phyloP scores from a whole-genome alignment of 306 rosid species.

The Prunus mira region DNA sequence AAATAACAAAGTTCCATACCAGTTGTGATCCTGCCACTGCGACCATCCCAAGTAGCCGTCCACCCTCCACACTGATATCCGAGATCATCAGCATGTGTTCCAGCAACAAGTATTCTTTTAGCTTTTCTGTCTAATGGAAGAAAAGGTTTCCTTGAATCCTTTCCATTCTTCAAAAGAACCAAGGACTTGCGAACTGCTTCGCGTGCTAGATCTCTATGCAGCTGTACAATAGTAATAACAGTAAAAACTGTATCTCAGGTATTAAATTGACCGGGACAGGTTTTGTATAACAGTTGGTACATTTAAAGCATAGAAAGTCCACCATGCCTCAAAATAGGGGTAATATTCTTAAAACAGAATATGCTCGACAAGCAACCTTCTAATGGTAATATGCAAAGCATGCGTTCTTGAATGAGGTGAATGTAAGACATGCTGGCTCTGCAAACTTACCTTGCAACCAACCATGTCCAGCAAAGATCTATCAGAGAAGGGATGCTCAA shows the following conservation, averaged over 20 bases:
- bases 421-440: slow-evolving; percentile 11
- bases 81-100: slow-evolving; percentile 80
- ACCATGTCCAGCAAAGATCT: slow-evolving; percentile 67
- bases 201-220: slow-evolving; percentile 77
- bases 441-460: slow-evolving; percentile 73
- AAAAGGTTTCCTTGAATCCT: slow-evolving; percentile 53
- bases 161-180: slow-evolving; percentile 86
- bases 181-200: slow-evolving; percentile 85
- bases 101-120: slow-evolving; percentile 68
- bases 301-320: not conserved
- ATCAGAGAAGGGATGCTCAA: slow-evolving; percentile 63
- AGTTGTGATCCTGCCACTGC: slow-evolving; percentile 57
- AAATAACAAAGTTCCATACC: slow-evolving; percentile 40
- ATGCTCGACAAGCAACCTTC: not conserved
- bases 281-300: not conserved
- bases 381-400: slow-evolving; percentile 4
- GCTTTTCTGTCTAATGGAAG: slow-evolving; percentile 72
- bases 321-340: not conserved
- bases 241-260: not conserved
- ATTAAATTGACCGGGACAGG: not conserved
- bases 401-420: not conserved
- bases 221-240: slow-evolving; percentile 36
- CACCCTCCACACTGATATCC: slow-evolving; percentile 95
- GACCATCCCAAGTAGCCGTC: slow-evolving; percentile 67
- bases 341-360: not conserved